Percentiles rank a stretch among this genome's conserved stretches.
These are phyloP conservation scores for Ophiostoma triangulosporum DNA, from an alignment of 2,329 filamentous ascomycete species.

Conservation along the genomic window DNA sequence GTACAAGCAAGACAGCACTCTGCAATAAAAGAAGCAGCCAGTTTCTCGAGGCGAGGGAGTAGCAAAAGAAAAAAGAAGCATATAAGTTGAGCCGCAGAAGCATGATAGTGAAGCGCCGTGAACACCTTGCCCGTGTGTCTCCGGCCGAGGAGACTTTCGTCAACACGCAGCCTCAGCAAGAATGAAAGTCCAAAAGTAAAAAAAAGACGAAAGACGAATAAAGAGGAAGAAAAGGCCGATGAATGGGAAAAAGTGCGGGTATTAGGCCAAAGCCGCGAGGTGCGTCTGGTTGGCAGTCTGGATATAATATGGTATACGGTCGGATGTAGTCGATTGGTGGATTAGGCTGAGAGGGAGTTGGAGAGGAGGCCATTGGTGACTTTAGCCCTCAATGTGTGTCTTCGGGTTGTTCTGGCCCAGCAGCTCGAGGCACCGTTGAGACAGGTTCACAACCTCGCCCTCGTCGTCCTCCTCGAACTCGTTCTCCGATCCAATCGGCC, in stretches of 20 bases:
- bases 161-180: neutral
- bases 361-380: neutral
- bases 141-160: constrained; percentile 5
- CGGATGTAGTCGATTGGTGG: neutral
- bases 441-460: constrained; percentile 81
- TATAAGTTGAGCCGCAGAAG: too few species aligned
- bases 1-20: too few species aligned
- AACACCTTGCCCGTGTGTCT: constrained; percentile 25
- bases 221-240: neutral
- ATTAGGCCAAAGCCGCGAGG: constrained; percentile 2
- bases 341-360: neutral
- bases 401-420: constrained; percentile 65
- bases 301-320: neutral
- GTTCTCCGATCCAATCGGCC: constrained; percentile 74
- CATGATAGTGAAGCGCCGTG: constrained; percentile 22
- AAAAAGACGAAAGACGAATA: neutral
- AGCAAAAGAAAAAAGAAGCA: neutral
- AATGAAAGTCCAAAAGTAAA: constrained; percentile 2
- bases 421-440: constrained; percentile 78
- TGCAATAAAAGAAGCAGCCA: too few species aligned
- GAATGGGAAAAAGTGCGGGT: constrained; percentile 9
- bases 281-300: neutral
- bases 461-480: constrained; percentile 83
- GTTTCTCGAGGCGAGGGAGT: neutral
- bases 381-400: constrained; percentile 66